Percentiles rank a stretch among this genome's conserved stretches.
These are phyloP conservation scores for Phyllosticta citrichinensis DNA, from an alignment of 2,329 filamentous ascomycete species.

Conservation along the genomic window DNA sequence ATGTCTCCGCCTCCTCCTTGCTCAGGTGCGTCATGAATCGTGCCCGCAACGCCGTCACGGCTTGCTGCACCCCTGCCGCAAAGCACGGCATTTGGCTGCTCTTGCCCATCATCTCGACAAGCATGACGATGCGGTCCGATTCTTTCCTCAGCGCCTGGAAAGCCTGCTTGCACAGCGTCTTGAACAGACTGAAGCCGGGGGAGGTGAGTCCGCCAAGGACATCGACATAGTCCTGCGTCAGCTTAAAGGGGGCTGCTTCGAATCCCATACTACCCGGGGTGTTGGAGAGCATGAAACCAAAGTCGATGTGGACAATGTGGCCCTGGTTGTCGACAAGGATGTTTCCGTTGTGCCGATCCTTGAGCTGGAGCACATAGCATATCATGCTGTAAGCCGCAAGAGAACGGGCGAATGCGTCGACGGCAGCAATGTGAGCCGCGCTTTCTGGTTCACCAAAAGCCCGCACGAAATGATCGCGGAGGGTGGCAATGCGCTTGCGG, in stretches of 20 bases:
- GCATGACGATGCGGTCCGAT: constrained; percentile 69
- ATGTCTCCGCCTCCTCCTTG: constrained; percentile 69
- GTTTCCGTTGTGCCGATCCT: constrained; percentile 80
- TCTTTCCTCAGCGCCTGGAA: constrained; percentile 73
- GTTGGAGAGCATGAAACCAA: constrained; percentile 84
- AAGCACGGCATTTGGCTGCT: constrained; percentile 82
- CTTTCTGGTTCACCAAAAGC: constrained; percentile 62
- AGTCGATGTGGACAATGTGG: constrained; percentile 82
- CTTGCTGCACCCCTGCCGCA: constrained; percentile 60
- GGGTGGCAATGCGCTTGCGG: constrained; percentile 64
- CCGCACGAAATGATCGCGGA: constrained; percentile 73
- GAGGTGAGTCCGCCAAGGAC: constrained; percentile 66
- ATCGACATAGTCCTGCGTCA: constrained; percentile 78
- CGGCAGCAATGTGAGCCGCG: constrained; percentile 58
- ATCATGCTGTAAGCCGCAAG: constrained; percentile 79
- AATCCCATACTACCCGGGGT: constrained; percentile 77
- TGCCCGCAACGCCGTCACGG: constrained; percentile 58
- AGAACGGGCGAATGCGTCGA: constrained; percentile 71
- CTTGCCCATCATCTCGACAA: constrained; percentile 75
- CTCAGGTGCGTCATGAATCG: constrained; percentile 76
- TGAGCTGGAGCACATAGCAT: constrained; percentile 72
- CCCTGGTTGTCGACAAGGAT: constrained; percentile 77
- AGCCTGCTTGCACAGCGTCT: constrained; percentile 68
- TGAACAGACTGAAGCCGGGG: constrained; percentile 64
- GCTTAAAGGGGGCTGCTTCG: constrained; percentile 77